Conservation (phyloP, 2,329 filamentous ascomycete species). For the Fusarium bulbicola region DNA sequence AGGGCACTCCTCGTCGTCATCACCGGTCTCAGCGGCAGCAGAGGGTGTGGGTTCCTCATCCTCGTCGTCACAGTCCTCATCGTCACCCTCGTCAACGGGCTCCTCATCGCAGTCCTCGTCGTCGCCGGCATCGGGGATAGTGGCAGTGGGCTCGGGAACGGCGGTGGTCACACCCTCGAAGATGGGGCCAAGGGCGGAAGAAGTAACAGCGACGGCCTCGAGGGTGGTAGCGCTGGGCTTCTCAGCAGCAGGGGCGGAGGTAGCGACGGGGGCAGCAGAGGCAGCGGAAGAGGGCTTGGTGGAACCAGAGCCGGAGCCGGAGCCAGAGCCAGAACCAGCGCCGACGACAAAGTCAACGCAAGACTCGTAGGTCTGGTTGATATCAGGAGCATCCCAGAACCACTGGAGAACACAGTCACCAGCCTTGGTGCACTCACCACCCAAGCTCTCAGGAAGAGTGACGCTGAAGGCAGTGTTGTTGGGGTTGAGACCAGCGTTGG, state of each 20-base stretch:
- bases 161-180: background rate
- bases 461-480: constrained; percentile 62
- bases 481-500: constrained; percentile 50
- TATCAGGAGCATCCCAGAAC: constrained; percentile 66
- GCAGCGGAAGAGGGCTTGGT: constrained; percentile 15
- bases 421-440: constrained; percentile 56
- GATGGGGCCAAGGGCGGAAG: background rate
- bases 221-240: constrained; percentile 16
- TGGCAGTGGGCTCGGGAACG: constrained; percentile 10
- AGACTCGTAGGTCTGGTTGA: constrained; percentile 69
- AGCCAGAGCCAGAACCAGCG: constrained; percentile 2
- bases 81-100: constrained; percentile 8
- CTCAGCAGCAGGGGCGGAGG: constrained; percentile 5
- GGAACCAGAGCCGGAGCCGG: constrained; percentile 1
- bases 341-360: constrained; percentile 65
- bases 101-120: background rate
- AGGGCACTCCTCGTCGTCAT: constrained; percentile 33
- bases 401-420: constrained; percentile 67
- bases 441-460: constrained; percentile 60
- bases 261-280: constrained; percentile 4
- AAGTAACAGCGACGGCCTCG: constrained; percentile 10
- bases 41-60: constrained; percentile 3
- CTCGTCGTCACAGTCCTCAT: constrained; percentile 29
- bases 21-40: constrained; percentile 9
- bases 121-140: constrained; percentile 9